These are phyloP conservation scores for Fusarium mangiferae DNA, from an alignment of 2,329 filamentous ascomycete species.

Conservation along the genomic window DNA sequence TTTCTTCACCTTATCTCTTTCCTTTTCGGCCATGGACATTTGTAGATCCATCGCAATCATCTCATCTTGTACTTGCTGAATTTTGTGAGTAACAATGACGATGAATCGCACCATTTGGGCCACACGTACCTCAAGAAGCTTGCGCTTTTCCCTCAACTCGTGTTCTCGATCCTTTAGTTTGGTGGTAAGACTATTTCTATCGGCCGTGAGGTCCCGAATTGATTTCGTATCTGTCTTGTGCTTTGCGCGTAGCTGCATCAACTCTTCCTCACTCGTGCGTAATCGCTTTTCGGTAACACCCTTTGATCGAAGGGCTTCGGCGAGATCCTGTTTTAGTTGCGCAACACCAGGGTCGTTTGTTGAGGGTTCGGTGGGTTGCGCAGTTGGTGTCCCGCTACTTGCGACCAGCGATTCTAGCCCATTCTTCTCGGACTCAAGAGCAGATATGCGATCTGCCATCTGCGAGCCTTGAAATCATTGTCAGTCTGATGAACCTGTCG, in stretches of 20 bases:
- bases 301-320: slow-evolving; percentile 80
- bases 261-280: slow-evolving; percentile 69
- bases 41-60: slow-evolving; percentile 88
- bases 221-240: slow-evolving; percentile 68
- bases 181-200: slow-evolving; percentile 69
- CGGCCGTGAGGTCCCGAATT: slow-evolving; percentile 70
- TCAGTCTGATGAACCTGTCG: slow-evolving; percentile 23
- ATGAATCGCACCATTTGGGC: neutral
- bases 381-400: slow-evolving; percentile 34
- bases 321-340: slow-evolving; percentile 75
- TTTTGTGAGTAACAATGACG: slow-evolving; percentile 19
- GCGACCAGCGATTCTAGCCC: slow-evolving; percentile 48
- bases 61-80: slow-evolving; percentile 87
- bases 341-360: slow-evolving; percentile 50
- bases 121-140: slow-evolving; percentile 75
- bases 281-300: slow-evolving; percentile 74
- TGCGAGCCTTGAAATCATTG: slow-evolving; percentile 63
- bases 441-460: slow-evolving; percentile 73
- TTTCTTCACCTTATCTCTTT: slow-evolving; percentile 74
- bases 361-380: slow-evolving; percentile 26
- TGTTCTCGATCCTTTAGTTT: slow-evolving; percentile 84
- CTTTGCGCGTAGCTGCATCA: slow-evolving; percentile 70
- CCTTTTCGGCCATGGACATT: slow-evolving; percentile 85
- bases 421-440: slow-evolving; percentile 68
- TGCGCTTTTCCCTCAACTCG: slow-evolving; percentile 84